A percentile compares a stretch with the other conserved stretches of the same genome.
Conservation (phyloP, 371 early-diverging fungal genomes). For the Circinella minor region DNA sequence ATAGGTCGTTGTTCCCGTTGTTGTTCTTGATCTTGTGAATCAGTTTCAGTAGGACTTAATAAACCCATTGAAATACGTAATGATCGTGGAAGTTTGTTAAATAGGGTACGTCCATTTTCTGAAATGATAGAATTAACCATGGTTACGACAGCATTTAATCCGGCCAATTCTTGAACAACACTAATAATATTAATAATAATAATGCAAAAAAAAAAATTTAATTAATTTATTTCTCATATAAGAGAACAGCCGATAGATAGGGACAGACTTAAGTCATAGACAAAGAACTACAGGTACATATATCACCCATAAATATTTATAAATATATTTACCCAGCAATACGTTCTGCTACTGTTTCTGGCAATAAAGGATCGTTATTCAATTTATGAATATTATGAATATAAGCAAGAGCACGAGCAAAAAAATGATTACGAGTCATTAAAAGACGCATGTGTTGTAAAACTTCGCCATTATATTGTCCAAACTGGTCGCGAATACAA, state of each 20-base stretch:
- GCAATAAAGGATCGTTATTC: neutral
- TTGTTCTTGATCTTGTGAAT: too few relatives aligned
- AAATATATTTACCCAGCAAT: conserved; percentile 7
- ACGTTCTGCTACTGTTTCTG: conserved; percentile 1
- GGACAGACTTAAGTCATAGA: neutral
- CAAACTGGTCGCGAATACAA: neutral
- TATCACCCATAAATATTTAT: too few relatives aligned
- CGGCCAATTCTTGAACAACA: neutral
- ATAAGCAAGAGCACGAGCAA: neutral
- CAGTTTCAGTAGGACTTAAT: neutral
- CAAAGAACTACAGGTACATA: too few relatives aligned
- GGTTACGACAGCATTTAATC: neutral
- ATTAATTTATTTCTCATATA: too few relatives aligned
- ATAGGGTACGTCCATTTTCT: neutral
- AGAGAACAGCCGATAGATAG: too few relatives aligned
- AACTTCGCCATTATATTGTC: neutral
- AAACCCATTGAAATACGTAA: neutral
- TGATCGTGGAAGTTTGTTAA: neutral
- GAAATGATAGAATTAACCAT: neutral
- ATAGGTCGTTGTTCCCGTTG: conserved; percentile 1
- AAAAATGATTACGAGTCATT: neutral
- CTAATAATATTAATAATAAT: neutral
- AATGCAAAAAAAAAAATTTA: too few relatives aligned
- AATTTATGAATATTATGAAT: neutral
- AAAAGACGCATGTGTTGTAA: conserved; percentile 2